Evolutionary conservation across 2,329 filamentous ascomycete species (phyloP).

Genomic region (Pseudogymnoascus sp.): DNA sequence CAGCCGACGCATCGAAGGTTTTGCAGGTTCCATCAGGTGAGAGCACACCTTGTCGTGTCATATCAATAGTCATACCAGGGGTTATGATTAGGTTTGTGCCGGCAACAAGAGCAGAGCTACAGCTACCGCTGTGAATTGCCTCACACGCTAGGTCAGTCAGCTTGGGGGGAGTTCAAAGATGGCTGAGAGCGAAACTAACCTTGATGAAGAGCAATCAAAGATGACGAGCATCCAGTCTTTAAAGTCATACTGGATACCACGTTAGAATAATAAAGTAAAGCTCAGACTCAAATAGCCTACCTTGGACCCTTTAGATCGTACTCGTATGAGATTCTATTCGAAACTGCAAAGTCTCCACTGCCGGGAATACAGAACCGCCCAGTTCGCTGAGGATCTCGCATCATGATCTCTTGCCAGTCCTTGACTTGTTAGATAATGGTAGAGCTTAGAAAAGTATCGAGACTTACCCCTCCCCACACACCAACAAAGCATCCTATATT

Average conservation of each 20-base stretch:
- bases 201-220: neutral
- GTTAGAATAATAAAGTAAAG: neutral
- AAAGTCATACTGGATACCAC: neutral
- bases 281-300: neutral
- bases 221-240: neutral
- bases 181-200: neutral
- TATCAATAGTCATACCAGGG: constrained; percentile 21
- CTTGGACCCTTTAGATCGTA: neutral
- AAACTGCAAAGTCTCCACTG: neutral
- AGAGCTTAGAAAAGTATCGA: neutral
- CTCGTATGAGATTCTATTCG: neutral
- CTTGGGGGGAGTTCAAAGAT: neutral
- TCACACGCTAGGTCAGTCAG: neutral
- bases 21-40: constrained; percentile 27
- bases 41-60: constrained; percentile 25
- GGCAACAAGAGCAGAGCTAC: constrained; percentile 35
- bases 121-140: constrained; percentile 35
- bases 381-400: constrained; percentile 29
- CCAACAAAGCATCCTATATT: neutral
- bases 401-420: constrained; percentile 2
- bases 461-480: neutral
- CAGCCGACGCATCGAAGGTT: constrained; percentile 33
- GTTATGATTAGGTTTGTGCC: constrained; percentile 17
- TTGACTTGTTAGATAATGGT: neutral
- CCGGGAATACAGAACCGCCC: neutral